These are phyloP conservation scores for Eragrostis nindensis DNA, from an alignment of 176 grass and related monocot species.

Conservation along the genomic window DNA sequence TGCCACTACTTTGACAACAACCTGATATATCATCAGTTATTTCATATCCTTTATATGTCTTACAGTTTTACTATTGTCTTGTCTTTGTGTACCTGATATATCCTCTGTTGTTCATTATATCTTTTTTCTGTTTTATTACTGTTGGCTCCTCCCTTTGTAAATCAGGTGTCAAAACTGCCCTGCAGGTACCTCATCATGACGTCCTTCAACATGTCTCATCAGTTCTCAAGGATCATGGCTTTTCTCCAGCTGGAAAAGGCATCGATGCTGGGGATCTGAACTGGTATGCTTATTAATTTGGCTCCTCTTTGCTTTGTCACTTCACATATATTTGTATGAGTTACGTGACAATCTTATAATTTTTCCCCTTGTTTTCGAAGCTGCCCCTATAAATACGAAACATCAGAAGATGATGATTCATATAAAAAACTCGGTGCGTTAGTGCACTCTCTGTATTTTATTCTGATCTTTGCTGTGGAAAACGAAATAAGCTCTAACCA, in stretches of 20 bases:
- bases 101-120: too few relatives aligned
- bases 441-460: neutral
- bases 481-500: neutral
- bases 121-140: neutral
- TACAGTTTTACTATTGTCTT: neutral
- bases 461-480: neutral
- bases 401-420: neutral
- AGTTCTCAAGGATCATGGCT: slow-evolving; percentile 25
- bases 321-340: neutral
- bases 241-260: neutral
- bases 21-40: too few relatives aligned
- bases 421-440: slow-evolving; percentile 16
- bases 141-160: neutral
- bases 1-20: too few relatives aligned
- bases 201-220: slow-evolving; percentile 25
- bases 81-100: neutral
- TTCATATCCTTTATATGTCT: neutral
- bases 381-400: neutral
- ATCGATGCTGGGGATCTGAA: slow-evolving; percentile 1
- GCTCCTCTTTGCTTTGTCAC: neutral
- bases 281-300: neutral
- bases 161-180: neutral
- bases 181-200: slow-evolving; percentile 26
- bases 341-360: neutral
- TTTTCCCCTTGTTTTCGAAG: neutral